Evolutionary conservation across 2,329 filamentous ascomycete genomes (phyloP).

Genomic region (Pseudocercospora crystallina): DNA sequence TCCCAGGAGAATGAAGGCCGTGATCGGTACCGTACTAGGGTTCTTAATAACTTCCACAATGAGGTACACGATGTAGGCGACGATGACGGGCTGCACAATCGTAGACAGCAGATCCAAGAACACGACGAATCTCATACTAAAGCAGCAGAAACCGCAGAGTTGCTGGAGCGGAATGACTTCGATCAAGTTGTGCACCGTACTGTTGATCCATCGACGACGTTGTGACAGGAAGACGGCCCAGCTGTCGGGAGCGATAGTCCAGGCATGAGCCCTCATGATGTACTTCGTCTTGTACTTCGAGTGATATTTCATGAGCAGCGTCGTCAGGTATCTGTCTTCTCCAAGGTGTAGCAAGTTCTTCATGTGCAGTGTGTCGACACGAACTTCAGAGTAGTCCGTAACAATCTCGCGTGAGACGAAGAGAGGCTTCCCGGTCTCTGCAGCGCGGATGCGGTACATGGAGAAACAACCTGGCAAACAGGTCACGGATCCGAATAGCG

Average conservation of each 20-base stretch:
- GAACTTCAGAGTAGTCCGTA: slow-evolving; percentile 83
- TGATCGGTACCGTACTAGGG: slow-evolving; percentile 69
- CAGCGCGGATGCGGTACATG: slow-evolving; percentile 96
- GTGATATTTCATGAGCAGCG: slow-evolving; percentile 87
- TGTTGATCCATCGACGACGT: slow-evolving; percentile 99
- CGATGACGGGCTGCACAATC: slow-evolving; percentile 83
- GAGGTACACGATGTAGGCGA: slow-evolving; percentile 87
- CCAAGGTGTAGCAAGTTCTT: slow-evolving; percentile 96
- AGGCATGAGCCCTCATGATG: slow-evolving; percentile 85
- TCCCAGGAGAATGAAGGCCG: slow-evolving; percentile 83
- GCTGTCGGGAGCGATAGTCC: slow-evolving; percentile 94
- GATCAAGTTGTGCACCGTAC: slow-evolving; percentile 94
- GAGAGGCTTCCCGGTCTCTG: slow-evolving; percentile 90
- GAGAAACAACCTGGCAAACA: slow-evolving; percentile 98
- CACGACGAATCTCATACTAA: slow-evolving; percentile 98
- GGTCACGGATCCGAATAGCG: slow-evolving; percentile 93
- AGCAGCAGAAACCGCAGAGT: slow-evolving; percentile 99
- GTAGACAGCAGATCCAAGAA: slow-evolving; percentile 92
- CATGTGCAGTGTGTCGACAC: slow-evolving; percentile 97
- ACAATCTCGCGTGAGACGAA: slow-evolving; percentile 94
- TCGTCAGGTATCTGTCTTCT: slow-evolving; percentile 96
- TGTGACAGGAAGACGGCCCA: slow-evolving; percentile 96
- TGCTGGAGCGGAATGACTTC: slow-evolving; percentile 91
- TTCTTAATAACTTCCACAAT: slow-evolving; percentile 69
- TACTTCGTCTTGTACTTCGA: slow-evolving; percentile 98